Conservation (phyloP, 208 protist species). For the Crithidia sp. region DNA sequence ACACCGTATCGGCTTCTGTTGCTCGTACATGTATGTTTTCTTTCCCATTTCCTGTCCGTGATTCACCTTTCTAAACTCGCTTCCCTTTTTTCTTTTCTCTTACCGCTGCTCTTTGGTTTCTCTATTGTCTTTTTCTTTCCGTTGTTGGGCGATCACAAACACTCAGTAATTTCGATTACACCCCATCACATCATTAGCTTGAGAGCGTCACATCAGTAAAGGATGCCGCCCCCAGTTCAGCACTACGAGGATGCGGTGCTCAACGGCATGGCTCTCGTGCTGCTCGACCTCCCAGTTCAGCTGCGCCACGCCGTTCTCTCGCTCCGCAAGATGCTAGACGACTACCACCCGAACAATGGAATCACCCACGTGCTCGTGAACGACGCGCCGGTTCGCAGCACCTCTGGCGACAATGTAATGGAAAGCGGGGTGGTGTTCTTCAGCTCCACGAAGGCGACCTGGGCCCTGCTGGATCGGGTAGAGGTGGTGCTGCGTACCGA, state of each 20-base stretch:
- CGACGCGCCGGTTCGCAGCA: slow-evolving; percentile 17
- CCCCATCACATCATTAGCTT: no score
- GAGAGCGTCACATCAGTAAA: no score
- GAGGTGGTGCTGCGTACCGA: slow-evolving; percentile 26
- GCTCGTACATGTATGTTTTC: no score
- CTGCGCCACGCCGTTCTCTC: slow-evolving; percentile 15
- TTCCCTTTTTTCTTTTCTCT: no score
- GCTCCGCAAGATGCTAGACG: slow-evolving; percentile 31
- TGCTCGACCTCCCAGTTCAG: slow-evolving; percentile 39
- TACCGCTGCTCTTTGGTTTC: no score
- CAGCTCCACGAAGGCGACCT: slow-evolving; percentile 13
- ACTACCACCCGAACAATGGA: slow-evolving; percentile 30
- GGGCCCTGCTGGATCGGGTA: slow-evolving; percentile 25
- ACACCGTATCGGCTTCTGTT: no score
- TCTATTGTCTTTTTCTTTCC: no score
- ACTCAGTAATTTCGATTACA: no score
- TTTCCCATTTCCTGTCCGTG: no score
- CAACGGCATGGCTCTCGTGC: slow-evolving; percentile 47
- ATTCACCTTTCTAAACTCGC: no score
- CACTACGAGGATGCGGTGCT: slow-evolving; percentile 53
- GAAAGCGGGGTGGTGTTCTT: slow-evolving; percentile 35
- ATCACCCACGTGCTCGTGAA: slow-evolving; percentile 26
- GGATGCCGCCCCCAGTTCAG: slow-evolving; percentile 15
- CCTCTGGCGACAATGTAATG: slow-evolving; percentile 21
- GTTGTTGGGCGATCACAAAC: no score